phyloP scores from a whole-genome alignment of 495 filamentous ascomycete species.

The Lindgomyces ingoldianus region DNA sequence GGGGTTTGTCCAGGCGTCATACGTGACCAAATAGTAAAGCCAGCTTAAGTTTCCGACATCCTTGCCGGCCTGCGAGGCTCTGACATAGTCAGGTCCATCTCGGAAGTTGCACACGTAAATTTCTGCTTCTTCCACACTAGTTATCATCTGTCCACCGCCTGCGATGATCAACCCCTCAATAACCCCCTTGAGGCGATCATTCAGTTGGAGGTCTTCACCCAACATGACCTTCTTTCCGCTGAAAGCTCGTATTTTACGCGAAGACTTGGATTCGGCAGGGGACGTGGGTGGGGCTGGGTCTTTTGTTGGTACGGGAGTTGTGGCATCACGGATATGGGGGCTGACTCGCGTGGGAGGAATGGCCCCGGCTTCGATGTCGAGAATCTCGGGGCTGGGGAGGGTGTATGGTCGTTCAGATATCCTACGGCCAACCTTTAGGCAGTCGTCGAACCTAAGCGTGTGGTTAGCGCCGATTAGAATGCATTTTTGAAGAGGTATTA shows the following conservation, averaged over 20 bases:
- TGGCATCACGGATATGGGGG: conserved; percentile 71
- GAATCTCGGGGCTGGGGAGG: conserved; percentile 81
- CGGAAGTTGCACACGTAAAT: conserved; percentile 86
- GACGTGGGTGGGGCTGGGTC: conserved; percentile 43
- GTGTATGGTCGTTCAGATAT: conserved; percentile 87
- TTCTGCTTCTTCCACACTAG: conserved; percentile 68
- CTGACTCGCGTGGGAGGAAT: conserved; percentile 48
- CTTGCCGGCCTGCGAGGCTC: conserved; percentile 71
- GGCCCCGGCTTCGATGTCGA: conserved; percentile 46
- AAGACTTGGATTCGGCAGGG: conserved; percentile 35
- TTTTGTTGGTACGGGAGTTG: conserved; percentile 61
- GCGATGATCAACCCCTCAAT: conserved; percentile 68
- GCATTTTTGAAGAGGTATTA: conserved; percentile 44
- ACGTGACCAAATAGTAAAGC: conserved; percentile 87
- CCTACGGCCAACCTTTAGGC: conserved; percentile 81
- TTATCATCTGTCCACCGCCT: conserved; percentile 68
- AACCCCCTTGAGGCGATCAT: conserved; percentile 61
- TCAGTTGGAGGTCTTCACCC: conserved; percentile 68
- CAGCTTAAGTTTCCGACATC: conserved; percentile 90
- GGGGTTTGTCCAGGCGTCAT: conserved; percentile 84
- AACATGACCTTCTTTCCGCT: conserved; percentile 59
- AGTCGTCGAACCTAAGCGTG: conserved; percentile 82
- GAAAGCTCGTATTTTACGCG: conserved; percentile 54
- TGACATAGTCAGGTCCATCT: conserved; percentile 74
- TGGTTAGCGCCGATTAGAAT: conserved; percentile 9